phyloP scores from a whole-genome alignment of 2,329 filamentous ascomycete genomes.

The Fusarium sp. region DNA sequence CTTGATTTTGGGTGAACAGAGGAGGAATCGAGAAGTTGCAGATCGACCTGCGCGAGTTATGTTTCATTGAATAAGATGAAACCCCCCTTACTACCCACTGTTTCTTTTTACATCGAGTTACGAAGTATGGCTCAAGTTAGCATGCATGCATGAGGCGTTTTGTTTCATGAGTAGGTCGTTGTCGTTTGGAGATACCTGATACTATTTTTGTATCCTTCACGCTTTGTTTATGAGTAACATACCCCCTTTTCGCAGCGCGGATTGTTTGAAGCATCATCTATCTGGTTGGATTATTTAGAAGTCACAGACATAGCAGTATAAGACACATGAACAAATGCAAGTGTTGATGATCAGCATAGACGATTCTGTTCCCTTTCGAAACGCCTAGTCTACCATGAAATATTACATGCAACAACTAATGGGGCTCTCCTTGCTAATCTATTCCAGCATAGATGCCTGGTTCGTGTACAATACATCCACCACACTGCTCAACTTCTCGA shows the following conservation, averaged over 20 bases:
- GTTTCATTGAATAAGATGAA: conserved; percentile 50
- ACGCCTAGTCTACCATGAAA: conserved; percentile 53
- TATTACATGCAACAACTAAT: conserved; percentile 52
- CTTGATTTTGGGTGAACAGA: conserved; percentile 66
- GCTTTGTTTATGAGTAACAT: conserved; percentile 24
- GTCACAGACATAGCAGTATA: conserved; percentile 22
- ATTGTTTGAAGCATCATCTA: conserved; percentile 9
- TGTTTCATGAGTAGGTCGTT: conserved; percentile 34
- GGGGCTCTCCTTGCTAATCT: conserved; percentile 50
- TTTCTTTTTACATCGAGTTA: conserved; percentile 34
- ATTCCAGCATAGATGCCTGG: conserved; percentile 96
- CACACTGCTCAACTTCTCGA: conserved; percentile 96
- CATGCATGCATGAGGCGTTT: conserved; percentile 46
- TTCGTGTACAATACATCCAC: conserved; percentile 98
- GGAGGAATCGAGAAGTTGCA: conserved; percentile 37
- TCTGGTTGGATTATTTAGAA: conserved; percentile 18
- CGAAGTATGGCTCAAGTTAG: conserved; percentile 37
- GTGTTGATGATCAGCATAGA: conserved; percentile 42
- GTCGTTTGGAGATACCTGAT: conserved; percentile 45
- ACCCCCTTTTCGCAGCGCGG: conserved; percentile 20
- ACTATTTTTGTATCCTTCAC: conserved; percentile 31
- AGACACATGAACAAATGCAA: conserved; percentile 28
- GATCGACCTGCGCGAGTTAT: conserved; percentile 45
- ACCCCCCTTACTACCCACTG: conserved; percentile 1
- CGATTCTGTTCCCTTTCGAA: conserved; percentile 49